Evolutionary conservation across 495 filamentous ascomycete genomes (phyloP), one percentile per base, ranked within the genome.

Genomic region (Neurospora tetrasperma): DNA sequence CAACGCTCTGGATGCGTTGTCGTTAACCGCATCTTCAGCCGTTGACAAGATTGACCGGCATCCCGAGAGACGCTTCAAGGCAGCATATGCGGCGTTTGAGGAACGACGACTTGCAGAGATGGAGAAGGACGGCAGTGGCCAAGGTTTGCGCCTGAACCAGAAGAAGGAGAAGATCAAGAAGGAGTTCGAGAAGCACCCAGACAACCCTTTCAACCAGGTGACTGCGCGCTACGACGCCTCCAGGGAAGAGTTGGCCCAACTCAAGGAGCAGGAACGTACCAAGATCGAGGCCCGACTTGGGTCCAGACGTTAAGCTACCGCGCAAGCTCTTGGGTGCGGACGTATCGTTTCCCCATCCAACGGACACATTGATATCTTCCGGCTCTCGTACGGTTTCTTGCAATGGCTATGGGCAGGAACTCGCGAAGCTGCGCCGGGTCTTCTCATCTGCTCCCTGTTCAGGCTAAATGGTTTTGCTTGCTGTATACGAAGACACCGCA

Each of bases 161-260:
- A 90, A 91, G 81, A 86, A 91, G 66, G 92, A 96, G 75, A 82
- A 89, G 73, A 90, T 96, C 69, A 79, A 85, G 74, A 94, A 95
- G 85, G 96, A 98, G 83, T 99, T 97, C 80, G 78, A 94, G 80
- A 95, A 93, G 84, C 91, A 90, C 78, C 89, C 90, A 5, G 96
- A 98, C 79, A 98, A 98, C 79, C 96, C 96, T 46, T 94, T 97
- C 80, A 97, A 96, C 81, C 93, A 96, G 77, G 88, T 87, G 16
- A 85, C 86, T 73, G 91, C 89, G 9, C 80, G 82, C 23, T 92
- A 93, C 80, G 90, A 99, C 81, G 89, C 91, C 44, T 88, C 87
- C 38, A 91, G 88, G 83, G 92, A 94, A 11, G 96, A 98, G 82
- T 80, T 97, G 46, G 85, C 85, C 73, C 85, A 86, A 72, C 79